A percentile compares a stretch with the other conserved stretches of the same genome.
Conservation (phyloP, 257 asterid species). For the Linderniella brevidens region DNA sequence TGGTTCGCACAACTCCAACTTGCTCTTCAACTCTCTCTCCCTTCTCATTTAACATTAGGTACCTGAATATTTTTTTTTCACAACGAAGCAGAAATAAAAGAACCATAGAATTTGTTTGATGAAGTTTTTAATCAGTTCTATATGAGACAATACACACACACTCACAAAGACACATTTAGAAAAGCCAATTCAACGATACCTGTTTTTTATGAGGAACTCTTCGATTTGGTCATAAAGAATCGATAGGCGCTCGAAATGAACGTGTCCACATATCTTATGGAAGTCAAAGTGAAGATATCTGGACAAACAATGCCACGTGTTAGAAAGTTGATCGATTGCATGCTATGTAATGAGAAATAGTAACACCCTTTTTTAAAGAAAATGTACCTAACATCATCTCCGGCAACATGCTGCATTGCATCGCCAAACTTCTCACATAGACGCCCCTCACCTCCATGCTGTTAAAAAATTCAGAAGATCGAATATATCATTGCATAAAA, state of each 20-base stretch:
- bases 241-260: slow-evolving; percentile 92
- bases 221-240: slow-evolving; percentile 78
- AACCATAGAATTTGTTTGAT: background rate
- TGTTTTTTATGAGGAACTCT: slow-evolving; percentile 82
- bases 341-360: slow-evolving; percentile 9
- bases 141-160: too few species aligned
- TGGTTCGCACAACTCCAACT: background rate
- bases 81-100: background rate
- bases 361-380: slow-evolving; percentile 10
- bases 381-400: slow-evolving; percentile 80
- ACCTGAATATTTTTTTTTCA: background rate
- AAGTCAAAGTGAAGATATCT: slow-evolving; percentile 94
- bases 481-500: background rate
- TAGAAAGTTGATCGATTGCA: slow-evolving; percentile 12
- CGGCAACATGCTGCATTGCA: slow-evolving; percentile 52
- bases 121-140: too few species aligned
- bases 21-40: slow-evolving; percentile 1
- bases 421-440: slow-evolving; percentile 60
- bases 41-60: background rate
- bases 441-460: slow-evolving; percentile 96
- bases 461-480: slow-evolving; percentile 9
- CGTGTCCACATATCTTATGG: slow-evolving; percentile 90
- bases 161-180: too few species aligned
- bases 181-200: slow-evolving; percentile 19
- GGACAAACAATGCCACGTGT: slow-evolving; percentile 14